Base-by-base conservation (phyloP, 73 alveolate genomes). In the Paraurostyla sp. region DNA sequence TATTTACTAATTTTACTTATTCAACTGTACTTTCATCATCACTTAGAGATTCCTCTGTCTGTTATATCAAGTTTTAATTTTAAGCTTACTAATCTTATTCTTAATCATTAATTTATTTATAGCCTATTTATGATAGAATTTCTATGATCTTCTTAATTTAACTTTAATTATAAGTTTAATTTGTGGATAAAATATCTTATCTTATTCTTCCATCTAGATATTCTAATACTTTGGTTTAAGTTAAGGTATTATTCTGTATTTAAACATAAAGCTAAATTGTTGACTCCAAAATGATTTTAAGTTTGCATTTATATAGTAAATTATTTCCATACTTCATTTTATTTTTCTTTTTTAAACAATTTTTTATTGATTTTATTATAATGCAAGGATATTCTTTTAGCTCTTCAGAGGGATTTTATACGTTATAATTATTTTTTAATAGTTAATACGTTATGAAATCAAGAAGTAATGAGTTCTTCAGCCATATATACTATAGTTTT, bases 301-400 rank as follows among this genome's bases (percentile, higher is more conserved):
- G 82, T 23, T 65, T 65, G 18, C 32, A 7, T 38, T 65, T 65
- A 6, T 65, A 65, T 6, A 65, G 9, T 35, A 65, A 22, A 22
- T 32, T 6, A 2, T 15, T 40, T 65, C 41, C 35, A 20, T 18
- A 1, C 25, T 65, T 65, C 7, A 9, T 15, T 11, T 35, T 65
- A 9, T 65, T 65, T 1, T 38, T 16, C 11, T 38, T 65, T 35
- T 38, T 65, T 36, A 38, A 1, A 36, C 40, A 1, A 1, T 11
- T 15, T 38, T 65, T 65, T 18, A 65, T 65, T 1, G 82, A 65
- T 65, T 65, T 65, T 35, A 65, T 58, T 2, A 65, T 65, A 9
- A 65, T 33, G 46, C 36, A 38, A 65, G 41, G 25, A 18, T 65
- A 38, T n/a, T n/a, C n/a, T n/a, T n/a, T n/a, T n/a, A n/a, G n/a